These are phyloP conservation scores for Podaxis sp. DNA, from an alignment of 768 basidiomycete genomes.

Conservation along the genomic window DNA sequence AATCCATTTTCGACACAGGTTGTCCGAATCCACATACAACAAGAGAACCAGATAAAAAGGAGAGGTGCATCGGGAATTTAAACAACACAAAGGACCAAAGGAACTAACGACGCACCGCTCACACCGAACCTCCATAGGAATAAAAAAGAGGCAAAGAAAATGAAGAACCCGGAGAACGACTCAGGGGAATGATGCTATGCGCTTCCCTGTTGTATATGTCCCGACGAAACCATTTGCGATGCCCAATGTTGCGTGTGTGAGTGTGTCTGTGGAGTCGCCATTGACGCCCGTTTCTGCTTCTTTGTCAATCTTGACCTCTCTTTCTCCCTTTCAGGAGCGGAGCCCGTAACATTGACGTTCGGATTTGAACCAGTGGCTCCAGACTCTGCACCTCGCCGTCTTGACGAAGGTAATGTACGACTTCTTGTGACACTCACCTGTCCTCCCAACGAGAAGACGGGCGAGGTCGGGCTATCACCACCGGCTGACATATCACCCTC, in stretches of 20 bases:
- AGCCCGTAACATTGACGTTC: conserved; percentile 12
- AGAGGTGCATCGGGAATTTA: neutral
- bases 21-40: neutral
- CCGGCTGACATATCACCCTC: conserved; percentile 48
- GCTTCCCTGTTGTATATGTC: conserved; percentile 5
- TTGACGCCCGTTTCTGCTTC: conserved; percentile 17
- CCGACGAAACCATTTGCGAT: conserved; percentile 7
- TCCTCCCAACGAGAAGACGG: conserved; percentile 26
- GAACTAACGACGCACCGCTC: neutral
- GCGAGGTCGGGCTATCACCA: conserved; percentile 39
- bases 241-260: conserved; percentile 10
- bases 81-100: neutral
- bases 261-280: neutral
- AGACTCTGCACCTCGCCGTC: conserved; percentile 27
- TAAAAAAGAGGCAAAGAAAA: neutral
- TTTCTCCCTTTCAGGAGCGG: neutral
- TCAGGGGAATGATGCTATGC: neutral
- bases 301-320: conserved; percentile 16
- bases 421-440: conserved; percentile 53
- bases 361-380: conserved; percentile 10
- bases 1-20: neutral
- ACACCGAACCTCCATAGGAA: neutral
- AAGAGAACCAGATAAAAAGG: neutral
- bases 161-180: neutral
- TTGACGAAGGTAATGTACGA: conserved; percentile 57